Conservation (phyloP, 768 basidiomycete genomes). For the Agrocybe praecox region DNA sequence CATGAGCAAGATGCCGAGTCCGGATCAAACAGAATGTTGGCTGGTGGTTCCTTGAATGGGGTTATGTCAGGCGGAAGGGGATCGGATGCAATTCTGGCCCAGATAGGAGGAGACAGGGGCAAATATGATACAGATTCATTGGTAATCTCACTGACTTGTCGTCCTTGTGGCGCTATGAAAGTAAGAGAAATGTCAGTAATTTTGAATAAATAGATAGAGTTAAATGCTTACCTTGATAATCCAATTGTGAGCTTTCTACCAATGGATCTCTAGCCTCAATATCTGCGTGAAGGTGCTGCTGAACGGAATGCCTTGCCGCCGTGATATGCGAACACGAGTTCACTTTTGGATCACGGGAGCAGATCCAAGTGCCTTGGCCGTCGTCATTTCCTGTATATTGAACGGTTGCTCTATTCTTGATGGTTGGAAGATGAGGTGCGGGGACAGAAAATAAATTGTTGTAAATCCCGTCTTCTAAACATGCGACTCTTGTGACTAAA, state of each 20-base stretch:
- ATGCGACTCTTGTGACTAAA: slow-evolving; percentile 1
- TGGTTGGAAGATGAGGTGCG: not conserved
- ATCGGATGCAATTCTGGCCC: slow-evolving; percentile 15
- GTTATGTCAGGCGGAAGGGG: not conserved
- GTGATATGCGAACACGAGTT: too few relatives aligned
- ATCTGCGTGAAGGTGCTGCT: too few relatives aligned
- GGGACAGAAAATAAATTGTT: slow-evolving; percentile 8
- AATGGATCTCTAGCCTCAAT: too few relatives aligned
- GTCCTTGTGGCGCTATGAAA: slow-evolving; percentile 1
- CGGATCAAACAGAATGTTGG: slow-evolving; percentile 6
- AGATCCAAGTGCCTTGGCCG: slow-evolving; percentile 9
- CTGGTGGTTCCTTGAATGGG: not conserved
- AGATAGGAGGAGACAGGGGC: slow-evolving; percentile 10
- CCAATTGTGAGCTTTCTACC: too few relatives aligned
- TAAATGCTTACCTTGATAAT: not conserved
- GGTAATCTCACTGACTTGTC: too few relatives aligned
- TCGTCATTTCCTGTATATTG: slow-evolving; percentile 1
- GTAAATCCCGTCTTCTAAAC: not conserved
- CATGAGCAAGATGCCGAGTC: slow-evolving; percentile 11
- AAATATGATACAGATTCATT: slow-evolving; percentile 10
- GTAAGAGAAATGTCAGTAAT: not conserved
- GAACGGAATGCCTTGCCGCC: too few relatives aligned
- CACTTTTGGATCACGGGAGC: not conserved
- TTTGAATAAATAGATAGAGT: not conserved
- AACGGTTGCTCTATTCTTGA: slow-evolving; percentile 10